Conservation (phyloP, 176 grass and related monocot genomes). For the Bromus sterilis region DNA sequence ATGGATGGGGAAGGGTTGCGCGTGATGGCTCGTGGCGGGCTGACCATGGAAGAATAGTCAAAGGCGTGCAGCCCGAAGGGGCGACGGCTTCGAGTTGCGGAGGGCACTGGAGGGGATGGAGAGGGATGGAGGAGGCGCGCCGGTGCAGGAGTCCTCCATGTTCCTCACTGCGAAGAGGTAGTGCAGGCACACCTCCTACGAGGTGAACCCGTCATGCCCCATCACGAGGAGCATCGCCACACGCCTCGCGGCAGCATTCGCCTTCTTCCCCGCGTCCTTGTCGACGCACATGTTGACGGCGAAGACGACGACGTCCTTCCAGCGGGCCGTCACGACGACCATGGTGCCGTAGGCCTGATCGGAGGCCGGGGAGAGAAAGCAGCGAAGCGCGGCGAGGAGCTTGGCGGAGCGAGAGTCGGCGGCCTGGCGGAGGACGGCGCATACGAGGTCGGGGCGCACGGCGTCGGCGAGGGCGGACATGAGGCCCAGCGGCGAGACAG, state of each 20-base stretch:
- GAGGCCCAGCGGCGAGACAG: constrained; percentile 22
- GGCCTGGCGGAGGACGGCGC: constrained; percentile 43
- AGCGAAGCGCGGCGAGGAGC: constrained; percentile 44
- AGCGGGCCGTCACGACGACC: constrained; percentile 38
- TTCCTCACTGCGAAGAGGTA: constrained; percentile 50
- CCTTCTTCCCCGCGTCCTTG: constrained; percentile 16
- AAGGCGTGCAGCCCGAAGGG: too few relatives aligned
- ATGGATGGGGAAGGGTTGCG: too few relatives aligned
- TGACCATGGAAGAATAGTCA: too few relatives aligned
- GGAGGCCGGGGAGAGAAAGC: constrained; percentile 51
- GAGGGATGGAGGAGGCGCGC: too few relatives aligned
- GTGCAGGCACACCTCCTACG: constrained; percentile 62
- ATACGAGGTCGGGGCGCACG: constrained; percentile 38
- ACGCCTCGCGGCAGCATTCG: constrained; percentile 6
- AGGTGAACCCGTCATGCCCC: constrained; percentile 49
- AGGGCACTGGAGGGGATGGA: too few relatives aligned
- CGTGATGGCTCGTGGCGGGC: too few relatives aligned
- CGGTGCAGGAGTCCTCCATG: constrained; percentile 19
- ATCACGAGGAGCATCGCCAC: constrained; percentile 66
- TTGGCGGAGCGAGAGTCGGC: constrained; percentile 48
- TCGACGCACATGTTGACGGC: constrained; percentile 40
- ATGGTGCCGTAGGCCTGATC: constrained; percentile 48
- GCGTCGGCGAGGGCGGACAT: constrained; percentile 31
- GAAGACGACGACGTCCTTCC: constrained; percentile 47
- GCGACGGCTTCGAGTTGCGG: too few relatives aligned